Conservation (phyloP, 1,284 basidiomycete genomes). For the Naganishia sp. region DNA sequence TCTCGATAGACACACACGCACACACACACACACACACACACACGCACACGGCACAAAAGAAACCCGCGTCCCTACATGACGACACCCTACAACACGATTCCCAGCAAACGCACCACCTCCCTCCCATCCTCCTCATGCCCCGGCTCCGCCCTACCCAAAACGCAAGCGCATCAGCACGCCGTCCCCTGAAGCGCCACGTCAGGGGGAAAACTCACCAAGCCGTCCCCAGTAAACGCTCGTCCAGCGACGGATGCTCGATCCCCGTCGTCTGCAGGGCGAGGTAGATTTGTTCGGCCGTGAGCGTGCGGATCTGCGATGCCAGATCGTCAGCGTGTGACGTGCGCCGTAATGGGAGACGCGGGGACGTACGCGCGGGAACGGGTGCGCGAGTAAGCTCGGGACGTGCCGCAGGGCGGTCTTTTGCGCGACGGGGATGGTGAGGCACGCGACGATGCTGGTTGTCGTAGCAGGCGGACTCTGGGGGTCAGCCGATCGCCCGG, state of each 20-base stretch:
- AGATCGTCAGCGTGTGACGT: neutral
- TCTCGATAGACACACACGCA: neutral
- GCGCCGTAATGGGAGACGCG: too few species aligned
- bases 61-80: neutral
- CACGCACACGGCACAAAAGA: too few species aligned
- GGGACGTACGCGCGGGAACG: conserved; percentile 12
- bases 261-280: conserved; percentile 69
- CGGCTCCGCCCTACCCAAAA: conserved; percentile 4
- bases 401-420: neutral
- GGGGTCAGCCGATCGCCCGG: conserved; percentile 16
- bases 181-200: neutral
- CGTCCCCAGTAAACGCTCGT: conserved; percentile 76
- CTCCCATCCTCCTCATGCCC: neutral
- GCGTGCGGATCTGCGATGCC: conserved; percentile 65
- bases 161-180: too few species aligned
- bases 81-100: neutral
- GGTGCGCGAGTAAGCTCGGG: neutral
- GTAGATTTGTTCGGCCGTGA: conserved; percentile 79
- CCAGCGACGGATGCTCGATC: conserved; percentile 67
- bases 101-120: conserved; percentile 4
- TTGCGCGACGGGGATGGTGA: conserved; percentile 8
- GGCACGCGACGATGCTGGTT: neutral
- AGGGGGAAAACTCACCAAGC: conserved; percentile 64
- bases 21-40: neutral
- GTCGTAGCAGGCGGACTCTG: too few species aligned